phyloP scores from a whole-genome alignment of 495 filamentous ascomycete species.

The Tuber umbilicatum region DNA sequence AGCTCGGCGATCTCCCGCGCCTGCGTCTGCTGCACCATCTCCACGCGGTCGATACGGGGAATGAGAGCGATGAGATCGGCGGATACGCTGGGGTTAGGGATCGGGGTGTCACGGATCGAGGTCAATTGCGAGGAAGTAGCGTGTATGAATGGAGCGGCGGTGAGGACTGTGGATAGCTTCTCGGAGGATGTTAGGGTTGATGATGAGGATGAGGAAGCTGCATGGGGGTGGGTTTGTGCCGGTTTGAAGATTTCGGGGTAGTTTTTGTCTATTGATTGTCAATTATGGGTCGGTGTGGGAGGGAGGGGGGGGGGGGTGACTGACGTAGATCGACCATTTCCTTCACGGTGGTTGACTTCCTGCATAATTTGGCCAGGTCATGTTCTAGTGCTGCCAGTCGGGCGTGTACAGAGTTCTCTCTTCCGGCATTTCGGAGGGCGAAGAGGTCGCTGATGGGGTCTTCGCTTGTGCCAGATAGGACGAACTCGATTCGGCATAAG shows the following conservation, averaged over 20 bases:
- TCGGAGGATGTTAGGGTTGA: constrained; percentile 46
- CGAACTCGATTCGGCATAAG: constrained; percentile 33
- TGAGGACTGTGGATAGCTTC: constrained; percentile 61
- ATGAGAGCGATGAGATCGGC: constrained; percentile 60
- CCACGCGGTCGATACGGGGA: constrained; percentile 63
- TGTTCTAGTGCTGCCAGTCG: constrained; percentile 26
- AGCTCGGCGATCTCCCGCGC: constrained; percentile 64
- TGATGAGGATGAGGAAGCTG: constrained; percentile 6
- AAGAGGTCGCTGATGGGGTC: constrained; percentile 29
- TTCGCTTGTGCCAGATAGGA: constrained; percentile 30
- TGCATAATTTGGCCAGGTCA: constrained; percentile 25
- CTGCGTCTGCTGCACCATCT: constrained; percentile 62
- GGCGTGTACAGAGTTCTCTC: constrained; percentile 25
- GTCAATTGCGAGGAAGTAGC: constrained; percentile 70
- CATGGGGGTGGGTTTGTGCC: constrained; percentile 35
- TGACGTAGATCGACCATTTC: constrained; percentile 32
- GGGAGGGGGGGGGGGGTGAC: constrained; percentile 10
- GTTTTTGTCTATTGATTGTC: constrained; percentile 13
- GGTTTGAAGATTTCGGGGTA: constrained; percentile 32
- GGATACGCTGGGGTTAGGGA: constrained; percentile 64
- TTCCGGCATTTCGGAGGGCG: constrained; percentile 20
- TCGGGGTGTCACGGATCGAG: constrained; percentile 67
- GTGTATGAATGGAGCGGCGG: constrained; percentile 63
- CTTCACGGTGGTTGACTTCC: constrained; percentile 23
- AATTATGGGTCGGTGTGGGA: background rate